Evolutionary conservation across 805 yeast genomes (phyloP).

Genomic region (Teunomyces stri): DNA sequence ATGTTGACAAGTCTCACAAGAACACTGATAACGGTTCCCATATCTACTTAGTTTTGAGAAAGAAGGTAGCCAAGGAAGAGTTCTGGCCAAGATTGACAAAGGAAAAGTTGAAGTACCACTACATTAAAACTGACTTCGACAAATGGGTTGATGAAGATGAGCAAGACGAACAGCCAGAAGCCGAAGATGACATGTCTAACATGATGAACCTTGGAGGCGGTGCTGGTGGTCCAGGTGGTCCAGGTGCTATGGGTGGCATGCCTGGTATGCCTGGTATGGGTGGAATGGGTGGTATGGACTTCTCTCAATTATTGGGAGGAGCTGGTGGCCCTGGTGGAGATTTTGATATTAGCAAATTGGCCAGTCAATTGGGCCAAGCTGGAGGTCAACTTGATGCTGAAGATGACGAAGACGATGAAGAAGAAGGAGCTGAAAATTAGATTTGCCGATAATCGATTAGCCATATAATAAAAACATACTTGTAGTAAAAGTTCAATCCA

Average conservation of each 20-base stretch:
- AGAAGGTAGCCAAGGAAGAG: constrained; percentile 66
- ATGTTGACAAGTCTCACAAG: constrained; percentile 59
- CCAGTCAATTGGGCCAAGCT: constrained; percentile 45
- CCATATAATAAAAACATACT: constrained; percentile 9
- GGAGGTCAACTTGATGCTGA: constrained; percentile 24
- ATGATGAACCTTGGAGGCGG: constrained; percentile 36
- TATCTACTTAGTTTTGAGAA: constrained; percentile 62
- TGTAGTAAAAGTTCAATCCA: neutral
- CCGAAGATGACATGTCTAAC: constrained; percentile 34
- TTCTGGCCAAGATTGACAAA: constrained; percentile 96
- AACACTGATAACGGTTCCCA: constrained; percentile 58
- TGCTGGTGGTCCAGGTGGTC: constrained; percentile 24
- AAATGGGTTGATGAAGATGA: constrained; percentile 99
- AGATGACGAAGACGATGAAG: constrained; percentile 23
- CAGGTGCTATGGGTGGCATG: constrained; percentile 19
- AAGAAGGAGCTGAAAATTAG: constrained; percentile 21
- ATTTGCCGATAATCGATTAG: neutral
- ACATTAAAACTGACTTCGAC: constrained; percentile 91
- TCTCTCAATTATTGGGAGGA: constrained; percentile 28
- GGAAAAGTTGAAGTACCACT: constrained; percentile 75
- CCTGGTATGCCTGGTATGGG: constrained; percentile 32
- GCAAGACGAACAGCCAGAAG: constrained; percentile 69
- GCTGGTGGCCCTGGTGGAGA: constrained; percentile 26
- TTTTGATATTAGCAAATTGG: constrained; percentile 37
- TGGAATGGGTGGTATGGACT: constrained; percentile 27